These are phyloP conservation scores for Yarrowia sp. DNA, from an alignment of 805 yeast species.

Conservation along the genomic window DNA sequence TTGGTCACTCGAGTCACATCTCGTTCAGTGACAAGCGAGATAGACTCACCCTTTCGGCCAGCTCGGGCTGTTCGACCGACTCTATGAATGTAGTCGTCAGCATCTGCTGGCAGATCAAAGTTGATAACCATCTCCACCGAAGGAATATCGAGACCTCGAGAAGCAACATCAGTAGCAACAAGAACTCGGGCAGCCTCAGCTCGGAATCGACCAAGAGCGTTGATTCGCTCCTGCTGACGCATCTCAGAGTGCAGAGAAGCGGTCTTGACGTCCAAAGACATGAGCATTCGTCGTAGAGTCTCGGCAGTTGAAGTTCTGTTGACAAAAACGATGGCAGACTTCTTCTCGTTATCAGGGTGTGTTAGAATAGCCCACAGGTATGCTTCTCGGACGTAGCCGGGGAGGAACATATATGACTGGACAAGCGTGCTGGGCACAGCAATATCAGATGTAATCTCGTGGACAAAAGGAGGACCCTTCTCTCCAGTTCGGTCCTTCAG, in stretches of 20 bases:
- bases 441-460: slow-evolving; percentile 70
- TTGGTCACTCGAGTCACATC: slow-evolving; percentile 79
- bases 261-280: slow-evolving; percentile 71
- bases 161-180: slow-evolving; percentile 95
- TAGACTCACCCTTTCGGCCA: slow-evolving; percentile 80
- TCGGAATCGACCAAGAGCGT: slow-evolving; percentile 85
- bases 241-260: slow-evolving; percentile 91
- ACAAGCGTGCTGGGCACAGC: slow-evolving; percentile 74
- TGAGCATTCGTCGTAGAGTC: slow-evolving; percentile 70
- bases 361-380: slow-evolving; percentile 69
- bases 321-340: slow-evolving; percentile 83
- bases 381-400: slow-evolving; percentile 87
- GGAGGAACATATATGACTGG: slow-evolving; percentile 70
- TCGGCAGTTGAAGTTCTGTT: slow-evolving; percentile 91
- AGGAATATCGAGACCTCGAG: slow-evolving; percentile 97
- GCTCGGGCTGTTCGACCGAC: slow-evolving; percentile 99
- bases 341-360: slow-evolving; percentile 57
- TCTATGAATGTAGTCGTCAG: slow-evolving; percentile 94
- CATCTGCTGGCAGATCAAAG: slow-evolving; percentile 91
- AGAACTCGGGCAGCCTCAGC: slow-evolving; percentile 92
- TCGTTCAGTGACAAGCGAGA: slow-evolving; percentile 79
- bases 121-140: slow-evolving; percentile 85
- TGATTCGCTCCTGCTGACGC: slow-evolving; percentile 89
- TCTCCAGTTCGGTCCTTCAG: slow-evolving; percentile 66
- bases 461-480: slow-evolving; percentile 60